Evolutionary conservation across 768 basidiomycete genomes (phyloP).

Genomic region (Chiua virens): DNA sequence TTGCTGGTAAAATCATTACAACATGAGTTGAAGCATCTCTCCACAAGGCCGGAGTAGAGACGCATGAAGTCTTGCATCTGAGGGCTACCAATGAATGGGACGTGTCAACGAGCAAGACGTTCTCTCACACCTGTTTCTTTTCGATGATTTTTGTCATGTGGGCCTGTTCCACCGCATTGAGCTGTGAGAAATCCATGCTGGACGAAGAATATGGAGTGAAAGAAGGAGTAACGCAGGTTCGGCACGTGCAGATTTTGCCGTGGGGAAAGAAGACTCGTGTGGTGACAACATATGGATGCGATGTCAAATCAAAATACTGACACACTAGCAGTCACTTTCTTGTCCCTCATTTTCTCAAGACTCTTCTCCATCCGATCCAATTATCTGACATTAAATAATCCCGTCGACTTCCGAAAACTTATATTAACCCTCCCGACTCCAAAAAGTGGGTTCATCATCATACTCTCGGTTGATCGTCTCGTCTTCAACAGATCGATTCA

Average conservation of each 20-base stretch:
- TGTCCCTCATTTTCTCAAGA: too few relatives aligned
- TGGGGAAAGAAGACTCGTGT: background rate
- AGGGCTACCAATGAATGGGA: constrained; percentile 8
- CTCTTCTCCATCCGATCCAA: background rate
- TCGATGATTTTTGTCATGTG: constrained; percentile 94
- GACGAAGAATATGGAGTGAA: constrained; percentile 1
- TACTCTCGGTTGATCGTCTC: background rate
- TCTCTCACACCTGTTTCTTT: constrained; percentile 80
- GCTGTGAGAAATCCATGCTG: constrained; percentile 86
- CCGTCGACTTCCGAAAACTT: constrained; percentile 7
- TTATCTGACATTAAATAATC: too few relatives aligned
- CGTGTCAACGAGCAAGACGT: background rate
- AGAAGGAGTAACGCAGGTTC: background rate
- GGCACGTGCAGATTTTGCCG: constrained; percentile 12
- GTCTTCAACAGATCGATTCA: constrained; percentile 20
- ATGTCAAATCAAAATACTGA: too few relatives aligned
- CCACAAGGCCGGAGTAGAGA: constrained; percentile 92
- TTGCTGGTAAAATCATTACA: constrained; percentile 97
- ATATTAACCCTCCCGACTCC: constrained; percentile 9
- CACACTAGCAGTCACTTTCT: too few relatives aligned
- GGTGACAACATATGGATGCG: too few relatives aligned
- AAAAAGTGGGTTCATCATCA: constrained; percentile 19
- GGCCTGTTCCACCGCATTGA: constrained; percentile 92
- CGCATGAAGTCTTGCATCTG: constrained; percentile 99
- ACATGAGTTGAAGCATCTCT: constrained; percentile 94